Percentiles rank a stretch among this genome's conserved stretches.
Evolutionary conservation across 805 yeast genomes (phyloP).

Genomic region (Kuraishia cidri): DNA sequence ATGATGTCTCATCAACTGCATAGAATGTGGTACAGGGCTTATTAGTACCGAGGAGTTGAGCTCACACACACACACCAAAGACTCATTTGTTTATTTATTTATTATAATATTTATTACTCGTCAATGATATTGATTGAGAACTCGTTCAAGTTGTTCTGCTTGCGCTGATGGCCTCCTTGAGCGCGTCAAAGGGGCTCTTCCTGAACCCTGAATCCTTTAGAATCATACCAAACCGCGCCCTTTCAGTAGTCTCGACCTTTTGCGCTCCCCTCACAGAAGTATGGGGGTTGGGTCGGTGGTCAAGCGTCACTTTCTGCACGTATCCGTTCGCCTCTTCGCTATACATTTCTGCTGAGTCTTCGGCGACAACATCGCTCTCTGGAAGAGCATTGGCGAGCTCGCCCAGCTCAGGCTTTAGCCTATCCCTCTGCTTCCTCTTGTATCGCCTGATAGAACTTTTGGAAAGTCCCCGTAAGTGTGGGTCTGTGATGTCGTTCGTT

Average conservation of each 20-base stretch:
- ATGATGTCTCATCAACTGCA: constrained; percentile 77
- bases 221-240: constrained; percentile 47
- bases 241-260: constrained; percentile 48
- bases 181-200: constrained; percentile 53
- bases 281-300: constrained; percentile 24
- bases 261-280: constrained; percentile 31
- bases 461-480: constrained; percentile 40
- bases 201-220: constrained; percentile 46
- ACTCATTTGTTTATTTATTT: too few species aligned
- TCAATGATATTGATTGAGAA: constrained; percentile 1
- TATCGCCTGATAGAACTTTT: constrained; percentile 60
- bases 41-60: constrained; percentile 10
- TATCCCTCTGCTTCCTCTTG: constrained; percentile 53
- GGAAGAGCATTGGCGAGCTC: constrained; percentile 51
- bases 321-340: constrained; percentile 7
- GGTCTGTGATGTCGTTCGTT: constrained; percentile 20
- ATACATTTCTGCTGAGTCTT: constrained; percentile 6
- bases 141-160: constrained; percentile 11
- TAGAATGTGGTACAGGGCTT: constrained; percentile 75
- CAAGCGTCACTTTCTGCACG: constrained; percentile 21
- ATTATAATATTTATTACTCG: not conserved
- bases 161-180: constrained; percentile 54
- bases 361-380: constrained; percentile 14
- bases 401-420: constrained; percentile 57
- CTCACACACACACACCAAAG: not conserved